Evolutionary conservation across 1,139 yeast genomes (phyloP).

Genomic region (Geotrichum klebahnii): DNA sequence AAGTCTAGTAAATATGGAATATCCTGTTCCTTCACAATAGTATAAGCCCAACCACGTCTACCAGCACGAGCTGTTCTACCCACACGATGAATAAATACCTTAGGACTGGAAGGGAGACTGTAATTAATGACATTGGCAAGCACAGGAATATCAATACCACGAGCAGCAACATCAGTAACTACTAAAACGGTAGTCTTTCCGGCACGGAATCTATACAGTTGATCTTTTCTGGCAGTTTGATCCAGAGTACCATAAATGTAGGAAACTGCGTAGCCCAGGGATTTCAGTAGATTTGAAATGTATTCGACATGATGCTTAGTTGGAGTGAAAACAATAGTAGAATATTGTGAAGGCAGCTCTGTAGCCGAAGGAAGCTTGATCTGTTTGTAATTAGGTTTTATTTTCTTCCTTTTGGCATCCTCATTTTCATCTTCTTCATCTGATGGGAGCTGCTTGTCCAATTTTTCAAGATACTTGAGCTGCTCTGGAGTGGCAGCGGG

Average conservation of each 20-base stretch:
- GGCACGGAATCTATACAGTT: slow-evolving; percentile 74
- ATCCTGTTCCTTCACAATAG: slow-evolving; percentile 80
- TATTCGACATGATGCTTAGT: slow-evolving; percentile 98
- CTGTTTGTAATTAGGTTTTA: slow-evolving; percentile 46
- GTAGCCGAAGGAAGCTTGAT: slow-evolving; percentile 67
- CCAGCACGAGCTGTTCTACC: slow-evolving; percentile 99
- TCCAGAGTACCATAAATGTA: slow-evolving; percentile 92
- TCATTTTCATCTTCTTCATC: slow-evolving; percentile 49
- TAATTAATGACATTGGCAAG: slow-evolving; percentile 90
- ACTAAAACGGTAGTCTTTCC: slow-evolving; percentile 82
- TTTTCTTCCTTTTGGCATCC: slow-evolving; percentile 40
- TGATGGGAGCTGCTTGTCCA: slow-evolving; percentile 29
- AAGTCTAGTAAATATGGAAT: slow-evolving; percentile 85
- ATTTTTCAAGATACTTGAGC: slow-evolving; percentile 46
- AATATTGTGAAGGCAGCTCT: slow-evolving; percentile 73
- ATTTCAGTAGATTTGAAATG: slow-evolving; percentile 60
- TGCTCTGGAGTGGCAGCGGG: slow-evolving; percentile 64
- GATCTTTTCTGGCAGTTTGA: slow-evolving; percentile 90
- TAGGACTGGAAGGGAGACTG: slow-evolving; percentile 86
- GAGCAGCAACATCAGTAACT: slow-evolving; percentile 97
- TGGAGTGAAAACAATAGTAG: slow-evolving; percentile 92
- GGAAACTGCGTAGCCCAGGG: slow-evolving; percentile 80
- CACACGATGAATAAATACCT: slow-evolving; percentile 91
- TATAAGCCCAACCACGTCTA: slow-evolving; percentile 94
- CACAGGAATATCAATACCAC: slow-evolving; percentile 98